Evolutionary conservation across 441 rosid species (phyloP).

Genomic region (Populus hybrid): DNA sequence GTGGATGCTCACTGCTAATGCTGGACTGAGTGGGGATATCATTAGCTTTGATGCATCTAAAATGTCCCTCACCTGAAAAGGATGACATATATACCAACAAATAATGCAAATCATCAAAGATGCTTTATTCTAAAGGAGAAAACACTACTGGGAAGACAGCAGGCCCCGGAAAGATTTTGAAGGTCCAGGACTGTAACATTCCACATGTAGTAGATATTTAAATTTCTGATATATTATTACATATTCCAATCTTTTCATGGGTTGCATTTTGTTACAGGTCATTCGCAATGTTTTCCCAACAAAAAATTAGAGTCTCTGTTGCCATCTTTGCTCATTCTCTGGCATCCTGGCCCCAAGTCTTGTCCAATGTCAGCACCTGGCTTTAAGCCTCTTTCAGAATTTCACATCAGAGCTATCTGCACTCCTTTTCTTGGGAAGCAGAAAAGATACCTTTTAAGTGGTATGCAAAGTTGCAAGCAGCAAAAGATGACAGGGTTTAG

Average conservation of each 20-base stretch:
- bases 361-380: conserved; percentile 3
- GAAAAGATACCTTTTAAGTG: background rate
- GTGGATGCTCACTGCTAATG: conserved; percentile 15
- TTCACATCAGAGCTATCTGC: background rate
- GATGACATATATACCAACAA: conserved; percentile 12
- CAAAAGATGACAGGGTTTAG: background rate
- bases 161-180: too few relatives aligned
- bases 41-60: conserved; percentile 9
- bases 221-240: too few relatives aligned
- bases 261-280: too few relatives aligned
- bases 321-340: background rate
- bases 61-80: conserved; percentile 23
- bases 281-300: background rate
- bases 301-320: background rate
- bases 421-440: background rate
- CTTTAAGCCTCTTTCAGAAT: background rate
- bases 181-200: too few relatives aligned
- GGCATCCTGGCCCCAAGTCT: background rate
- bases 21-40: conserved; percentile 27
- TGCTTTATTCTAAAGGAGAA: conserved; percentile 2
- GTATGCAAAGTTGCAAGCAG: background rate
- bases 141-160: too few relatives aligned
- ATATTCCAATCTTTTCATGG: too few relatives aligned
- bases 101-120: conserved; percentile 8
- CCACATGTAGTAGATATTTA: too few relatives aligned